A percentile compares a stretch with the other conserved stretches of the same genome.
Conservation (phyloP, 352 stramenopile species). For the Hyaloperonospora arabidopsidis region DNA sequence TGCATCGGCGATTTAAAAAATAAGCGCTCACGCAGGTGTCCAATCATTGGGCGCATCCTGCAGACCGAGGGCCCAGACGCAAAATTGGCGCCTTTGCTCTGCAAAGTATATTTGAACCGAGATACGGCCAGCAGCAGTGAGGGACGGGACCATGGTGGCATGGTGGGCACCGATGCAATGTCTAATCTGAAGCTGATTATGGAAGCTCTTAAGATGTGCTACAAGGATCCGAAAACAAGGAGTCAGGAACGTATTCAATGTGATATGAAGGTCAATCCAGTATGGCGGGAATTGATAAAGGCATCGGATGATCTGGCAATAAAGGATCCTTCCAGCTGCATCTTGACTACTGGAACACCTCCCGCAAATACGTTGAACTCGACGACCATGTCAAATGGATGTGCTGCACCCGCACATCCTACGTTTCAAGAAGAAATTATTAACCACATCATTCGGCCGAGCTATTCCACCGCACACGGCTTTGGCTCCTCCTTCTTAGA, state of each 20-base stretch:
- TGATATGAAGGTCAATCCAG: conserved; percentile 37
- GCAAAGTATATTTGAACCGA: conserved; percentile 44
- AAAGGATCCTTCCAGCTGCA: conserved; percentile 46
- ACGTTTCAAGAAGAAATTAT: conserved; percentile 85
- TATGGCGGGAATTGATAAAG: conserved; percentile 51
- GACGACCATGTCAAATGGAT: background rate
- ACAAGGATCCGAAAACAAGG: conserved; percentile 60
- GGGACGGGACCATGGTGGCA: conserved; percentile 28
- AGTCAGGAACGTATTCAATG: conserved; percentile 64
- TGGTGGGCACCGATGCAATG: conserved; percentile 57
- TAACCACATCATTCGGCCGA: conserved; percentile 79
- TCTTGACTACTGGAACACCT: conserved; percentile 43
- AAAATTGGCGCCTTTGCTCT: conserved; percentile 51
- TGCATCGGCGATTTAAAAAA: conserved; percentile 81
- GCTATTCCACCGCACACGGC: conserved; percentile 71
- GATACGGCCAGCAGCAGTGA: conserved; percentile 22
- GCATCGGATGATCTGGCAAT: conserved; percentile 41
- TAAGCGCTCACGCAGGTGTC: conserved; percentile 74
- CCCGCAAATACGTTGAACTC: conserved; percentile 1
- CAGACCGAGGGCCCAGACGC: conserved; percentile 44
- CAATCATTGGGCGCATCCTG: conserved; percentile 67
- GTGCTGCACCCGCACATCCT: conserved; percentile 39
- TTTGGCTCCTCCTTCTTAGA: conserved; percentile 83
- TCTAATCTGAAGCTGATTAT: conserved; percentile 80
- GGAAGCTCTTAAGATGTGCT: conserved; percentile 69